A percentile compares a stretch with the other conserved stretches of the same genome.
Evolutionary conservation across 2,329 filamentous ascomycete genomes (phyloP).

Genomic region (Beauveria pseudobassiana): DNA sequence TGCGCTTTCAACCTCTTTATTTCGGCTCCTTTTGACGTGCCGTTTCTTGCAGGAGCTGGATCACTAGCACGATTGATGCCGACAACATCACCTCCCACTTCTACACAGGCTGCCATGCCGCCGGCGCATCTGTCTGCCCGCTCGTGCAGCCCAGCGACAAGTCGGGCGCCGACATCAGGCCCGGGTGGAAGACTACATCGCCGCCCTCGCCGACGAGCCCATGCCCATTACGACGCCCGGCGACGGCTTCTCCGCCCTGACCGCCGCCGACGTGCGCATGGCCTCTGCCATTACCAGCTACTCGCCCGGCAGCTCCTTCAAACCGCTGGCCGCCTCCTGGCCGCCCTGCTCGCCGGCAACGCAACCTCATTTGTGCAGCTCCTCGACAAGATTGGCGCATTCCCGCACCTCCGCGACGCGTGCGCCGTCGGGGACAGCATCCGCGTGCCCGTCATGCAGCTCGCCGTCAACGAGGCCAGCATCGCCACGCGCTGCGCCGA

Average conservation of each 20-base stretch:
- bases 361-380: slow-evolving; percentile 16
- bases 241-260: slow-evolving; percentile 17
- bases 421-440: background rate
- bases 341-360: slow-evolving; percentile 22
- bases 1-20: background rate
- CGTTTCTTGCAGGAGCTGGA: slow-evolving; percentile 20
- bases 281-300: slow-evolving; percentile 21
- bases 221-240: slow-evolving; percentile 15
- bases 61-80: slow-evolving; percentile 24
- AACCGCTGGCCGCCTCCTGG: slow-evolving; percentile 16
- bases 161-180: slow-evolving; percentile 17
- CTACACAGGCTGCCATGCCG: slow-evolving; percentile 22
- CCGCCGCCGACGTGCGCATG: slow-evolving; percentile 18
- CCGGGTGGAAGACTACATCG: slow-evolving; percentile 21
- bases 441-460: slow-evolving; percentile 8
- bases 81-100: slow-evolving; percentile 22
- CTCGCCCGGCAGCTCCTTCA: slow-evolving; percentile 16
- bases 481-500: slow-evolving; percentile 13
- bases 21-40: background rate
- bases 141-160: slow-evolving; percentile 18
- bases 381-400: slow-evolving; percentile 17
- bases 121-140: slow-evolving; percentile 16
- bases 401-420: slow-evolving; percentile 12
- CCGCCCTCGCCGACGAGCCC: slow-evolving; percentile 17
- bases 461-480: slow-evolving; percentile 15